Conservation (phyloP, 2,329 filamentous ascomycete species). For the Ophiocordyceps unilateralis region DNA sequence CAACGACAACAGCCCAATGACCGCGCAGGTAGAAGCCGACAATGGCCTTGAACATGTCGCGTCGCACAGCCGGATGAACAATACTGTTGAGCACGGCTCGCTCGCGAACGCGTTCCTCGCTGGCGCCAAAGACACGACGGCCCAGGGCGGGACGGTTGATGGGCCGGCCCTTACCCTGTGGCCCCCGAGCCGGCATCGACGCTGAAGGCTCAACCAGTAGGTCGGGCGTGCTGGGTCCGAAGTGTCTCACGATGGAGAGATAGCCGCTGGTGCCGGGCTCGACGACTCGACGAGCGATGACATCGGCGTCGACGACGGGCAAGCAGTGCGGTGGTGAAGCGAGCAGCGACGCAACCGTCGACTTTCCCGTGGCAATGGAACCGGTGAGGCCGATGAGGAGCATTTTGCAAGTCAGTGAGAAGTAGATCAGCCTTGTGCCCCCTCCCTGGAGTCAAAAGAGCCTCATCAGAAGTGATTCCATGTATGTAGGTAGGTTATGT, state of each 20-base stretch:
- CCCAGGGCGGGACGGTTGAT: constrained; percentile 80
- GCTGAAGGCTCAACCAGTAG: constrained; percentile 48
- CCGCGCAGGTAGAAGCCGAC: constrained; percentile 58
- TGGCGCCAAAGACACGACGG: constrained; percentile 68
- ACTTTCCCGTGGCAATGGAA: constrained; percentile 96
- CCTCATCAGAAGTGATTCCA: too few relatives aligned
- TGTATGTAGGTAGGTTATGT: too few relatives aligned
- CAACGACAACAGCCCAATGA: constrained; percentile 76
- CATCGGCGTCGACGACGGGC: constrained; percentile 85
- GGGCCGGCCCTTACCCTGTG: constrained; percentile 47
- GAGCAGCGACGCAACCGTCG: constrained; percentile 77
- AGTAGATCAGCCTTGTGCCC: too few relatives aligned
- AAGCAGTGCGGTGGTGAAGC: constrained; percentile 65
- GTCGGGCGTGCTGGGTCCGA: constrained; percentile 68
- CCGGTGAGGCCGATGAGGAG: constrained; percentile 90
- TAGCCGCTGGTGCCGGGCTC: constrained; percentile 82
- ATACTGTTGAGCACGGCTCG: constrained; percentile 70
- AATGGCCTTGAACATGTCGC: constrained; percentile 63
- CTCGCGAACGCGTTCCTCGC: constrained; percentile 51
- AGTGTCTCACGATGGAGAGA: constrained; percentile 63
- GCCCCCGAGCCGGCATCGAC: constrained; percentile 34
- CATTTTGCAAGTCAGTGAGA: too few relatives aligned
- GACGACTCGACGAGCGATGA: constrained; percentile 83
- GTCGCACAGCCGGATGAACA: constrained; percentile 77
- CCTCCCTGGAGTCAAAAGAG: too few relatives aligned